phyloP scores from a whole-genome alignment of 345 rosid genomes.

The Kandelia obovata region DNA sequence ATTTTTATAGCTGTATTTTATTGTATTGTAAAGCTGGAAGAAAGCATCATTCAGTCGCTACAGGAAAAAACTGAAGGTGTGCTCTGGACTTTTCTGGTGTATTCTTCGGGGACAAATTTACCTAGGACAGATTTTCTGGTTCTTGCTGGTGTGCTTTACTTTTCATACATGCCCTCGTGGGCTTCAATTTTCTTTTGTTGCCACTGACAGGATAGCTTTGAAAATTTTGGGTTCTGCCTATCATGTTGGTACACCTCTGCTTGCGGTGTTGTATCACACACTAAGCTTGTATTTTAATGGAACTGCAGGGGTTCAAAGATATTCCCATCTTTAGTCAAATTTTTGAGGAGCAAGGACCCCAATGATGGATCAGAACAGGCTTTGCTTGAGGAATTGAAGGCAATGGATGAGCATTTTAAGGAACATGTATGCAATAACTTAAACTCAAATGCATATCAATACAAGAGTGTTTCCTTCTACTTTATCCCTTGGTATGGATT shows the following conservation, averaged over 20 bases:
- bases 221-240: background rate
- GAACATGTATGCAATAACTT: slow-evolving; percentile 36
- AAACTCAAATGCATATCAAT: background rate
- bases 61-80: background rate
- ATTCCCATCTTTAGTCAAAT: slow-evolving; percentile 52
- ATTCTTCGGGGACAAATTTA: background rate
- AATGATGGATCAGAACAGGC: slow-evolving; percentile 72
- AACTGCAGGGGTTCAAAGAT: slow-evolving; percentile 63
- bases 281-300: too few species aligned
- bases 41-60: background rate
- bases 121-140: background rate
- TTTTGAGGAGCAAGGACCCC: slow-evolving; percentile 85
- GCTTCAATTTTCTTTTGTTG: background rate
- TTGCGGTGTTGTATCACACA: too few species aligned
- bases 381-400: slow-evolving; percentile 68
- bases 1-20: background rate
- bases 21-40: background rate
- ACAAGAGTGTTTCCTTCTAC: background rate
- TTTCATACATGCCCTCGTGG: background rate
- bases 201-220: background rate
- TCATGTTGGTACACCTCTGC: background rate
- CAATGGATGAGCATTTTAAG: slow-evolving; percentile 79
- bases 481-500: slow-evolving; percentile 2
- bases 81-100: background rate
- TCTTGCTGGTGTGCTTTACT: background rate